Percentiles rank a stretch among this genome's conserved stretches.
These are phyloP conservation scores for Angophora floribunda DNA, from an alignment of 345 rosid genomes.

Conservation along the genomic window DNA sequence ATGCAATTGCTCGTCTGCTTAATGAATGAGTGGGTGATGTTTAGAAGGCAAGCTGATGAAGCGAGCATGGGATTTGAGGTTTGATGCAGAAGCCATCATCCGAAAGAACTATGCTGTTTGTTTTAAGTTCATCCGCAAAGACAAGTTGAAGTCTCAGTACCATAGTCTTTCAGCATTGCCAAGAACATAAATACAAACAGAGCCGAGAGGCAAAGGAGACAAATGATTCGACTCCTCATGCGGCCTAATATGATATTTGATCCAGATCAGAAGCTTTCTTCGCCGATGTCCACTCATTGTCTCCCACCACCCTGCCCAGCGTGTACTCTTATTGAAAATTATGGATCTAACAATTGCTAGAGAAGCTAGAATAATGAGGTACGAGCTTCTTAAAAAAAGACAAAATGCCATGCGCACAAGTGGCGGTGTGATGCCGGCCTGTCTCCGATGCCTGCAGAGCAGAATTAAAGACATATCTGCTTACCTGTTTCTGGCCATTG, in stretches of 20 bases:
- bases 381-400: not conserved
- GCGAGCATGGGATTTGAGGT: not conserved
- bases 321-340: not conserved
- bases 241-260: not conserved
- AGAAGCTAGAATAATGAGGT: not conserved
- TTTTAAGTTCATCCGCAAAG: not conserved
- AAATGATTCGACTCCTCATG: not conserved
- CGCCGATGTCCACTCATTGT: not conserved
- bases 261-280: not conserved
- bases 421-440: not conserved
- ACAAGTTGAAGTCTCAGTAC: not conserved
- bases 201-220: not conserved
- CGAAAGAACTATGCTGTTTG: not conserved
- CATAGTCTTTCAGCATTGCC: not conserved
- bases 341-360: not conserved
- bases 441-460: not conserved
- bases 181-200: not conserved
- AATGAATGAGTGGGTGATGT: slow-evolving; percentile 4
- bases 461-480: not conserved
- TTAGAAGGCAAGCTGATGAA: not conserved
- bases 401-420: not conserved
- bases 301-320: not conserved
- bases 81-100: not conserved
- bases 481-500: not conserved
- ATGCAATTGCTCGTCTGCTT: not conserved